phyloP scores from a whole-genome alignment of 164 flowering plant species.

The Aristolochia fimbriata region DNA sequence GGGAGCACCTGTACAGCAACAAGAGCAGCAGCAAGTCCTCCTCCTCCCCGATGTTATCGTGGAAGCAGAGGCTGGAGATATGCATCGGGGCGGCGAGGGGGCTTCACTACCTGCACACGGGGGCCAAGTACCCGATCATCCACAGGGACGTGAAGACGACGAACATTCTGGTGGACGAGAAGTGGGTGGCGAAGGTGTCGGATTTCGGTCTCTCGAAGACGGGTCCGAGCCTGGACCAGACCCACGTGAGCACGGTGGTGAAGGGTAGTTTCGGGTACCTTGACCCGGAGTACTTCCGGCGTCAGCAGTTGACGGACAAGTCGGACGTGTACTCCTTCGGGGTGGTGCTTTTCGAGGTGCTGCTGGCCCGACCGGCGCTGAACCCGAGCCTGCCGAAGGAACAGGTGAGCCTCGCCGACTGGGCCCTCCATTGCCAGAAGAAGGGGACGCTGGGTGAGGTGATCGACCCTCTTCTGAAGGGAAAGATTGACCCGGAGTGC shows the following conservation, averaged over 20 bases:
- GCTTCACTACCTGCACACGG: constrained; percentile 17
- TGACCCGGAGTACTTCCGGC: constrained; percentile 16
- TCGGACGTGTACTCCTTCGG: constrained; percentile 18
- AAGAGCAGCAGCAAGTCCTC: constrained; percentile 5
- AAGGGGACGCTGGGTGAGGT: constrained; percentile 21
- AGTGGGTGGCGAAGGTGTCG: constrained; percentile 15
- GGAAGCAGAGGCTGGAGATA: constrained; percentile 16
- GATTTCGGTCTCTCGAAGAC: constrained; percentile 17
- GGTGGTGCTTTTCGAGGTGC: constrained; percentile 26
- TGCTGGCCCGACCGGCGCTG: constrained; percentile 44
- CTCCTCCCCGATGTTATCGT: no score
- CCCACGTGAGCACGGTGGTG: constrained; percentile 19
- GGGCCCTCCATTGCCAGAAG: constrained; percentile 21
- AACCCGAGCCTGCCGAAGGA: constrained; percentile 44
- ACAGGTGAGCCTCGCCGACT: constrained; percentile 43
- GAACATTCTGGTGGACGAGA: constrained; percentile 15
- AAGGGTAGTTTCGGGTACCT: constrained; percentile 17
- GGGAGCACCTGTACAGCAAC: constrained; percentile 18
- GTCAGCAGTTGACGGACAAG: constrained; percentile 15
- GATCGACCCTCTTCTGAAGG: constrained; percentile 27
- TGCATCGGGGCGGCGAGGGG: constrained; percentile 18
- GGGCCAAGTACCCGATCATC: constrained; percentile 16
- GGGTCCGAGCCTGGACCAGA: constrained; percentile 10
- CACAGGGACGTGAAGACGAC: constrained; percentile 19
- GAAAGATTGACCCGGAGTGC: constrained; percentile 23